A percentile compares a stretch with the other conserved stretches of the same genome.
phyloP scores from a whole-genome alignment of 345 rosid genomes.

The Moricandia arvensis region DNA sequence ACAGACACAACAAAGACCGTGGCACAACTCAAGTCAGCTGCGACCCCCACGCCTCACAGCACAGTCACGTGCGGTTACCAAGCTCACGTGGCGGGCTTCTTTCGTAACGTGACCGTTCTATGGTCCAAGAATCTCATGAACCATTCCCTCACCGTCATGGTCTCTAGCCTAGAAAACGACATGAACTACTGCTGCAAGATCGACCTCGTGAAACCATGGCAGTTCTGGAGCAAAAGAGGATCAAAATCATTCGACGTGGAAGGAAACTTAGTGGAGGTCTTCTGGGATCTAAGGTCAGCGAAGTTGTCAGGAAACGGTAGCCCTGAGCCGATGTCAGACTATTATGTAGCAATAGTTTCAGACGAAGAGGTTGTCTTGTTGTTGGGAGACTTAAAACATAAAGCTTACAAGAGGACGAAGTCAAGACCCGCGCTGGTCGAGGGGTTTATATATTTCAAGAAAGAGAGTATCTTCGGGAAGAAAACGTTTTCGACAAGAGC shows the following conservation, averaged over 20 bases:
- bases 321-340: conserved; percentile 76
- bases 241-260: conserved; percentile 64
- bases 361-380: conserved; percentile 83
- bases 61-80: conserved; percentile 74
- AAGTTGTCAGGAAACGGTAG: conserved; percentile 59
- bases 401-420: conserved; percentile 80
- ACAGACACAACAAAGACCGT: conserved; percentile 49
- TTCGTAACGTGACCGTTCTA: conserved; percentile 58
- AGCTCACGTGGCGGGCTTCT: conserved; percentile 60
- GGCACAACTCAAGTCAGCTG: conserved; percentile 47
- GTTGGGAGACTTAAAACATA: conserved; percentile 79
- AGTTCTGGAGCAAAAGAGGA: conserved; percentile 86
- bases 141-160: conserved; percentile 62
- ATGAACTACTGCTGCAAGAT: conserved; percentile 56
- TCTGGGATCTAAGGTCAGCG: conserved; percentile 86
- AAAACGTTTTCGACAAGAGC: conserved; percentile 74
- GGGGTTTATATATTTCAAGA: conserved; percentile 58
- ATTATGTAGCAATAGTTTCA: conserved; percentile 74
- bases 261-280: conserved; percentile 62
- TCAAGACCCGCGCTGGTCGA: conserved; percentile 75
- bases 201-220: conserved; percentile 82
- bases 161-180: conserved; percentile 59
- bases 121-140: conserved; percentile 81
- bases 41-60: conserved; percentile 54
- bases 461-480: conserved; percentile 80